Evolutionary conservation across 176 grass and related monocot species (phyloP).

Genomic region (Guadua angustifolia): DNA sequence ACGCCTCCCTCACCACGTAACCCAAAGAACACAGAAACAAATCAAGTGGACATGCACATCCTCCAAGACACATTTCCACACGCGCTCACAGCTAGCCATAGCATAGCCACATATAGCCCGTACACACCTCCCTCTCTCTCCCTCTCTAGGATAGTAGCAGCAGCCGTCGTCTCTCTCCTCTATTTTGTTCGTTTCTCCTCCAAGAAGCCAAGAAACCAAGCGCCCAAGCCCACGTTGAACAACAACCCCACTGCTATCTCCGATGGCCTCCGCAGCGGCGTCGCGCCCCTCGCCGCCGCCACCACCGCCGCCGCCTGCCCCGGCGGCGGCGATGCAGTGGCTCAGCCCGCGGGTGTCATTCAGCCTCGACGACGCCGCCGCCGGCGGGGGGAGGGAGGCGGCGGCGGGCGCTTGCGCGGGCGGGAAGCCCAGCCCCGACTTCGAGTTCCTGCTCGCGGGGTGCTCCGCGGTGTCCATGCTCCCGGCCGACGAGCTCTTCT

Average conservation of each 20-base stretch:
- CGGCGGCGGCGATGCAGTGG: constrained; percentile 51
- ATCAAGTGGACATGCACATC: not conserved
- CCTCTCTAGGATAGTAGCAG: too few relatives aligned
- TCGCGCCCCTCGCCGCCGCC: constrained; percentile 58
- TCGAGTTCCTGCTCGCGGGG: constrained; percentile 78
- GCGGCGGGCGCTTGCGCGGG: not conserved
- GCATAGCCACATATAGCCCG: not conserved
- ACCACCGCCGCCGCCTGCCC: not conserved
- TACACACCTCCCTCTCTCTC: not conserved
- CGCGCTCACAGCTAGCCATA: not conserved
- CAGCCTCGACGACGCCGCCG: constrained; percentile 60
- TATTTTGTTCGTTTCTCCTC: constrained; percentile 25
- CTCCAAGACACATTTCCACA: not conserved
- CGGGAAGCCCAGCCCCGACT: constrained; percentile 57
- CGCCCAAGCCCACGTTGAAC: not conserved
- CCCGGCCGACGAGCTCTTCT: constrained; percentile 93
- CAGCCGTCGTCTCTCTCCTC: not conserved
- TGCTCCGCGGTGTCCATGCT: constrained; percentile 67
- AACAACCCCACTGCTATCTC: not conserved
- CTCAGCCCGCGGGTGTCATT: constrained; percentile 81
- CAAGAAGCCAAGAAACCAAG: not conserved
- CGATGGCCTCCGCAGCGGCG: constrained; percentile 51
- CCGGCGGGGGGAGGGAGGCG: not conserved
- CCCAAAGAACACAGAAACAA: not conserved
- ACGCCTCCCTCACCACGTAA: not conserved